Evolutionary conservation across 805 yeast species (phyloP).

Genomic region (Kodamaea nitidulidarum): DNA sequence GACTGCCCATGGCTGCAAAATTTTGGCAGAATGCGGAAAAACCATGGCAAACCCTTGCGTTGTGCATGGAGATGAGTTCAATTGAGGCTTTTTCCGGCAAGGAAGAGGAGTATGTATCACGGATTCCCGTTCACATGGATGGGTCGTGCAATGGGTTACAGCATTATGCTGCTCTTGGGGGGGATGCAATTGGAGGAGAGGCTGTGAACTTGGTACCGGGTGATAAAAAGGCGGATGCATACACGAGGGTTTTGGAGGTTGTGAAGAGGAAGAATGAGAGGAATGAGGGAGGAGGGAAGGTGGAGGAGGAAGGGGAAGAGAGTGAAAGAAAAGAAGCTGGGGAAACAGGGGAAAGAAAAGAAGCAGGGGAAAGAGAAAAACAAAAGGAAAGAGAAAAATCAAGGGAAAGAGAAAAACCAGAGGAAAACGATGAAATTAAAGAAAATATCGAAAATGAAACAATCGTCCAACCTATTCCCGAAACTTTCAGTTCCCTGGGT

Average conservation of each 20-base stretch:
- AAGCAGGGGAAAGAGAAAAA: neutral
- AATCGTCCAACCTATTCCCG: too few relatives aligned
- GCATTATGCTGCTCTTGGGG: slow-evolving; percentile 43
- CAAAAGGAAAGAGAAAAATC: too few relatives aligned
- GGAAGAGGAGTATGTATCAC: slow-evolving; percentile 18
- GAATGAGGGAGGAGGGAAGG: slow-evolving; percentile 15
- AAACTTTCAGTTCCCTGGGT: too few relatives aligned
- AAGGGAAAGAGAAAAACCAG: too few relatives aligned
- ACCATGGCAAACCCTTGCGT: slow-evolving; percentile 38
- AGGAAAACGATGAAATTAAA: too few relatives aligned
- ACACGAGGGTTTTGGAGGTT: slow-evolving; percentile 25
- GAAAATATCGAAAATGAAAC: too few relatives aligned
- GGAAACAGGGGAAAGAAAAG: neutral
- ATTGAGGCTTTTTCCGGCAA: slow-evolving; percentile 17
- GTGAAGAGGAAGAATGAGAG: slow-evolving; percentile 13
- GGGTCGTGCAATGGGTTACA: slow-evolving; percentile 46
- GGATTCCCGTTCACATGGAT: slow-evolving; percentile 41
- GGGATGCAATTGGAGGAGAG: slow-evolving; percentile 32
- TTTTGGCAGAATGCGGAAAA: slow-evolving; percentile 39
- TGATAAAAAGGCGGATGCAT: slow-evolving; percentile 23
- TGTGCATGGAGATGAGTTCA: slow-evolving; percentile 29
- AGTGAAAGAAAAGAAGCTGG: neutral
- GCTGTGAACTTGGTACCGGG: slow-evolving; percentile 35
- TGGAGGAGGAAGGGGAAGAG: too few relatives aligned
- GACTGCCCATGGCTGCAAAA: slow-evolving; percentile 18